Evolutionary conservation across 129 eudicot species (phyloP), one percentile per base, ranked within the genome.

Genomic region (Escallonia rubra): DNA sequence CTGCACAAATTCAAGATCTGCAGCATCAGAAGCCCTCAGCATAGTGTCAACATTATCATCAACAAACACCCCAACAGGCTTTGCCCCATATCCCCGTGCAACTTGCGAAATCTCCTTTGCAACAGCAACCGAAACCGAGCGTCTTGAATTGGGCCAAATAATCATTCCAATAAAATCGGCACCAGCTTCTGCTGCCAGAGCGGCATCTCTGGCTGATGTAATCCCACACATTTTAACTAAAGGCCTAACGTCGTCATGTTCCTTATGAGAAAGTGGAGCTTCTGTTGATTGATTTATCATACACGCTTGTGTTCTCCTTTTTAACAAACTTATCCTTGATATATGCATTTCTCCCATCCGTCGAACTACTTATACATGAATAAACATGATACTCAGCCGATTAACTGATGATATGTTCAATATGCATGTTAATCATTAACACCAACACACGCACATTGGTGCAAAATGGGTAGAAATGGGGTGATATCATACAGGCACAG

Each of bases 141-240:
- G 95, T 73, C 87, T 89, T 47, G 96, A 94, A 64, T 94, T 79
- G 45, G 99, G 96, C 96, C 97, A 94, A 60, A 94, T n/a, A 73
- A 94, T 94, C 99, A 94, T 94, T 53, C 99, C 99, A 50, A 94
- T 87, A 57, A 85, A 84, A 65, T 90, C 76, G 13, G 99, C 97
- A 70, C 99, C 99, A 39, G 97, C 96, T 80, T 94, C 89, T 57
- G 93, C 97, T 61, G 99, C 99, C 59, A 94, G 15, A 57, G 93
- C 96, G 67, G 99, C 99, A 77, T 94, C 99, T 82, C 73, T 79
- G 69, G 96, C 81, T 46, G 99, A 94, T 69, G 96, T 90, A 75
- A 94, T 85, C 68, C 99, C 99, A 71, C 99, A 94, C 97, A 94
- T 89, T 71, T 94, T 94, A 15, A 94, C 96, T 57, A 89, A 79